phyloP scores from a whole-genome alignment of 768 basidiomycete genomes.

The Termitomyces sp. region DNA sequence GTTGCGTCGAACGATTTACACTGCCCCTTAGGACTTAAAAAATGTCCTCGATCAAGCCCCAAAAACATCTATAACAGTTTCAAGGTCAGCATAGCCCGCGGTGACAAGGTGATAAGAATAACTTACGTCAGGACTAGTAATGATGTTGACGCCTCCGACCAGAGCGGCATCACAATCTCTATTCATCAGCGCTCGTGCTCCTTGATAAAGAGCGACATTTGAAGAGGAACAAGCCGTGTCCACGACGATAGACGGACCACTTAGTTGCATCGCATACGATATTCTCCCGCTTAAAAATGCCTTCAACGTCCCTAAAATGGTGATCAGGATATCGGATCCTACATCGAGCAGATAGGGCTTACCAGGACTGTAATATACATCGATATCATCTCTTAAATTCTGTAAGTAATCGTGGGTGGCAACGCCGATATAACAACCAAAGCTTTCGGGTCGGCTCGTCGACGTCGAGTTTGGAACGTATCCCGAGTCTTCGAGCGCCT shows the following conservation, averaged over 20 bases:
- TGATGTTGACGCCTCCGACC: conserved; percentile 72
- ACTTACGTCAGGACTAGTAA: conserved; percentile 68
- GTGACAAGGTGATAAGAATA: conserved; percentile 2
- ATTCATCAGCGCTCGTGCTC: conserved; percentile 58
- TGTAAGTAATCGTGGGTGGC: conserved; percentile 69
- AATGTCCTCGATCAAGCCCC: conserved; percentile 66
- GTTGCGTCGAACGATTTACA: conserved; percentile 69
- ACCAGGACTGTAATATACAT: conserved; percentile 73
- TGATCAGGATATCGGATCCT: background rate
- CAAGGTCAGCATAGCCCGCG: background rate
- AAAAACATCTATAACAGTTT: conserved; percentile 53
- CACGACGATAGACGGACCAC: conserved; percentile 68
- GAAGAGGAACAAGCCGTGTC: conserved; percentile 80
- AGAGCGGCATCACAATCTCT: conserved; percentile 66
- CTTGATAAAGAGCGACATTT: conserved; percentile 63
- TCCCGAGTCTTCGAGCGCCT: conserved; percentile 68
- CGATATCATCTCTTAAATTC: conserved; percentile 58
- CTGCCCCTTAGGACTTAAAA: conserved; percentile 61
- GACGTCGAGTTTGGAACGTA: conserved; percentile 59
- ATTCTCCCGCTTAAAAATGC: conserved; percentile 56
- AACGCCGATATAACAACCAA: conserved; percentile 67
- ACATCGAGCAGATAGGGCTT: conserved; percentile 1
- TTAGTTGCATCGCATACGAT: conserved; percentile 62
- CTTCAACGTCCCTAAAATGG: background rate
- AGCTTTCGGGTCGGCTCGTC: conserved; percentile 45